These are phyloP conservation scores for Typha latifolia DNA, from an alignment of 176 grass and related monocot species.

Conservation along the genomic window DNA sequence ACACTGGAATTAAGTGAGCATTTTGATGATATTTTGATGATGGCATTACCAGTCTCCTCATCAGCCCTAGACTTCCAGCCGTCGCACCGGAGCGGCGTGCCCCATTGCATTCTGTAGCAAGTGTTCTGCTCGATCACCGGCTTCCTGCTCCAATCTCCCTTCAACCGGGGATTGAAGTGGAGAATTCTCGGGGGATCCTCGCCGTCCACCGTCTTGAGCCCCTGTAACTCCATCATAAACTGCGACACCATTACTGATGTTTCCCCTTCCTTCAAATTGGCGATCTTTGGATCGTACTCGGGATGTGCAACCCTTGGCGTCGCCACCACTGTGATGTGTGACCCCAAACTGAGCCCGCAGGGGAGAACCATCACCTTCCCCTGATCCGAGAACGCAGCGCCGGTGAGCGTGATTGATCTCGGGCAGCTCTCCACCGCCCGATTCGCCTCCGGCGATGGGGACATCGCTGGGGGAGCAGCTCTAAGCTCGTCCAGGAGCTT, in stretches of 20 bases:
- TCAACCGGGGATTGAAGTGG: constrained; percentile 90
- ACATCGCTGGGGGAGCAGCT: constrained; percentile 12
- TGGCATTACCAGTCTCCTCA: constrained; percentile 71
- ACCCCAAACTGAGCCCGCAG: constrained; percentile 76
- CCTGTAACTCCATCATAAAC: constrained; percentile 90
- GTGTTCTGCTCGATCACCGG: constrained; percentile 95
- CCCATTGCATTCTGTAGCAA: constrained; percentile 99
- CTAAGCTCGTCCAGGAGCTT: constrained; percentile 25
- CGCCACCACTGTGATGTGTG: constrained; percentile 85
- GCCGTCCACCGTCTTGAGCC: constrained; percentile 75
- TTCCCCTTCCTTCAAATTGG: constrained; percentile 33
- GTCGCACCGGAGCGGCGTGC: constrained; percentile 57
- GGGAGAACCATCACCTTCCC: constrained; percentile 56
- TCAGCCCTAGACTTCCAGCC: constrained; percentile 48
- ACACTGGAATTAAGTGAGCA: background rate
- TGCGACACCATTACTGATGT: constrained; percentile 71
- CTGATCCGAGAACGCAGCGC: constrained; percentile 16
- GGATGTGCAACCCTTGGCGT: constrained; percentile 35
- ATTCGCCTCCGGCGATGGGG: constrained; percentile 10
- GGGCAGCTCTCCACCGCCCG: constrained; percentile 28
- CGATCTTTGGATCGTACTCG: constrained; percentile 55
- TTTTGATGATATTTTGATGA: background rate
- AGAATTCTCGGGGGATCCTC: constrained; percentile 89
- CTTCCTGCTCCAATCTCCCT: constrained; percentile 68
- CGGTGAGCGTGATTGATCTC: constrained; percentile 36